Conservation (phyloP, 1,139 yeast species). For the Candida sanyaensis region DNA sequence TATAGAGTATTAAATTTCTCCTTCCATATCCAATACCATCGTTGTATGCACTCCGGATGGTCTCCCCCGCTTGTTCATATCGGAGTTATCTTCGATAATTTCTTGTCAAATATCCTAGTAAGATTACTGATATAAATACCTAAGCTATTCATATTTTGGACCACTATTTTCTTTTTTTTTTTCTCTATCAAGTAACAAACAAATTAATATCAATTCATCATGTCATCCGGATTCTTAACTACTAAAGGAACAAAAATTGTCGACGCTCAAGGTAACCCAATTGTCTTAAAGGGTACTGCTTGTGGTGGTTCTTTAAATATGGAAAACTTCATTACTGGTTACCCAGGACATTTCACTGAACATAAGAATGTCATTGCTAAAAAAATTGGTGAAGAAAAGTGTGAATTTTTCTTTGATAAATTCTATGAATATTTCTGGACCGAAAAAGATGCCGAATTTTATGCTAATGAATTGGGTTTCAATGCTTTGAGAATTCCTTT, state of each 20-base stretch:
- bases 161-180: too few relatives aligned
- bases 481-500: conserved; percentile 49
- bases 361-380: conserved; percentile 36
- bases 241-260: conserved; percentile 40
- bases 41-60: too few relatives aligned
- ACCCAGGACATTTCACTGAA: conserved; percentile 50
- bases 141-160: too few relatives aligned
- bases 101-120: neutral
- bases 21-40: too few relatives aligned
- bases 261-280: conserved; percentile 30
- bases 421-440: conserved; percentile 52
- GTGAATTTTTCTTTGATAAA: conserved; percentile 44
- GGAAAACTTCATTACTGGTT: conserved; percentile 54
- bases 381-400: conserved; percentile 43
- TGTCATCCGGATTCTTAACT: conserved; percentile 13
- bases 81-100: too few relatives aligned
- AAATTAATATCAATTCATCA: conserved; percentile 7
- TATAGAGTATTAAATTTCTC: too few relatives aligned
- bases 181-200: neutral
- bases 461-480: conserved; percentile 35
- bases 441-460: conserved; percentile 43
- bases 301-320: conserved; percentile 50
- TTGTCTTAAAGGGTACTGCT: conserved; percentile 42
- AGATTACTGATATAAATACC: neutral
- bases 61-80: too few relatives aligned